Evolutionary conservation across 108 stramenopile species (phyloP).

Genomic region (Pseudonitzschia multiseries): DNA sequence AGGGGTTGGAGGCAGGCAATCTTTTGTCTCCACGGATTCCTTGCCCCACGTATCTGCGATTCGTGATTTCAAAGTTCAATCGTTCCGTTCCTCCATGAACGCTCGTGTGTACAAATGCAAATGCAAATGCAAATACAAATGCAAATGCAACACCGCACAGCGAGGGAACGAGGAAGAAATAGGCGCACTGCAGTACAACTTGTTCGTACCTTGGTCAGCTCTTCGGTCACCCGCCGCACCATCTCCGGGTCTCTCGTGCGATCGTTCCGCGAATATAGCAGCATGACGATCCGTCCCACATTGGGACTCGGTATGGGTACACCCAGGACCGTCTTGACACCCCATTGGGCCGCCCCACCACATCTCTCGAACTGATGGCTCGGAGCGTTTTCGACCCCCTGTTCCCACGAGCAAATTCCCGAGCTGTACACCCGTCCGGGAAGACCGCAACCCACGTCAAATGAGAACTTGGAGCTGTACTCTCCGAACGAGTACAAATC

Average conservation of each 20-base stretch:
- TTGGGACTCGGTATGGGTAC: constrained; percentile 82
- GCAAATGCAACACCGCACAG: too few species aligned
- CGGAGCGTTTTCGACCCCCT: constrained; percentile 69
- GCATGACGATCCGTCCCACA: constrained; percentile 80
- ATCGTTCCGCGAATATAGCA: constrained; percentile 76
- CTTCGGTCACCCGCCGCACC: constrained; percentile 62
- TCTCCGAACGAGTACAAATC: constrained; percentile 77
- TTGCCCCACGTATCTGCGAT: too few species aligned
- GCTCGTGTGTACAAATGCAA: neutral
- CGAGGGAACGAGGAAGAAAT: too few species aligned
- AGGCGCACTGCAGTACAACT: too few species aligned
- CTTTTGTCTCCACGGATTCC: too few species aligned
- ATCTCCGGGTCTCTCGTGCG: constrained; percentile 68
- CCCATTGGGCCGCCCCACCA: constrained; percentile 85
- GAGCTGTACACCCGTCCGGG: constrained; percentile 75
- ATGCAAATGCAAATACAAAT: neutral
- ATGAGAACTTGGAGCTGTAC: constrained; percentile 88
- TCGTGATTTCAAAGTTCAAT: too few species aligned
- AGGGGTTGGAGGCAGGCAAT: neutral
- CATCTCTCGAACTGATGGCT: constrained; percentile 75
- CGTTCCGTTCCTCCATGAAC: neutral
- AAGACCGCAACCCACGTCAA: constrained; percentile 80
- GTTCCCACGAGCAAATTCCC: constrained; percentile 76
- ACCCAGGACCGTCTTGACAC: constrained; percentile 83
- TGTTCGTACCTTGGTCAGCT: constrained; percentile 61